phyloP scores from a whole-genome alignment of 75 land plant genomes.

The Ceratopteris richardii region DNA sequence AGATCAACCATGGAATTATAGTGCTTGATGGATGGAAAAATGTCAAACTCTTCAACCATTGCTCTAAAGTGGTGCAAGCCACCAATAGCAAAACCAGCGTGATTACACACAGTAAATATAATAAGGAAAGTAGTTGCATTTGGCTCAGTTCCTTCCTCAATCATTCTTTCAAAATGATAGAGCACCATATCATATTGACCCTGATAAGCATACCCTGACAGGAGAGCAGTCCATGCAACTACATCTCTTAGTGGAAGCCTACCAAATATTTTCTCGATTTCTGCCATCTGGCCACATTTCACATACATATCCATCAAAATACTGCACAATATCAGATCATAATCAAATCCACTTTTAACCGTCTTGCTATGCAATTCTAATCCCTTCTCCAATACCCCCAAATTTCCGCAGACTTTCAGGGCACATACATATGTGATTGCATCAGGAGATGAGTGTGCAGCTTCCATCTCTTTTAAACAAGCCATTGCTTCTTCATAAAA shows the following conservation, averaged over 20 bases:
- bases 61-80: conserved; percentile 29
- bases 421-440: conserved; percentile 41
- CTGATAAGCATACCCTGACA: conserved; percentile 54
- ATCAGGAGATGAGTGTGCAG: conserved; percentile 24
- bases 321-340: conserved; percentile 15
- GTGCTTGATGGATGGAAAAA: conserved; percentile 60
- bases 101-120: conserved; percentile 54
- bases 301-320: conserved; percentile 44
- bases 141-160: conserved; percentile 19
- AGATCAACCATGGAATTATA: conserved; percentile 65
- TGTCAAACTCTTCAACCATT: conserved; percentile 27
- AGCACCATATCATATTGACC: conserved; percentile 45
- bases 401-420: conserved; percentile 35
- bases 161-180: conserved; percentile 35
- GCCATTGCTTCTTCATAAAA: conserved; percentile 29
- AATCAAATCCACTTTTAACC: conserved; percentile 25
- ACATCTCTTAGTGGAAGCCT: conserved; percentile 35
- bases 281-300: conserved; percentile 27
- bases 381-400: conserved; percentile 17
- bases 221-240: conserved; percentile 61
- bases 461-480: conserved; percentile 30
- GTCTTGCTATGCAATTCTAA: conserved; percentile 40
- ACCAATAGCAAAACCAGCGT: conserved; percentile 45
- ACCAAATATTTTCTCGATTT: conserved; percentile 28
- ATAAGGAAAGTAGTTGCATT: conserved; percentile 50